Conservation (phyloP, 225 moss, liverwort and hornwort genomes). For the Sphagnum contortum region DNA sequence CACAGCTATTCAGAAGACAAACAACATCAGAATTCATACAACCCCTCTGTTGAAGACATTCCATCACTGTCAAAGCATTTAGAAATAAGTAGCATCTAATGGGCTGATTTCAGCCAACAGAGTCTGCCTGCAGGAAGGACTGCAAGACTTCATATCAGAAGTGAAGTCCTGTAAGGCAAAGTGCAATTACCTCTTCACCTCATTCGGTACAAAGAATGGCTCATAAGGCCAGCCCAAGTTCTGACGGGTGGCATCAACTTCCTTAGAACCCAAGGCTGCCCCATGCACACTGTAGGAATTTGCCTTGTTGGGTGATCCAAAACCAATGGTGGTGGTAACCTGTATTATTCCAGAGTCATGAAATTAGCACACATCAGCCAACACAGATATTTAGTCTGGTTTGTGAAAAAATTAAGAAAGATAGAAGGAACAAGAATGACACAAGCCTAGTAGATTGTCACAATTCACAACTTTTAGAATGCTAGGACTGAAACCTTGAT, state of each 20-base stretch:
- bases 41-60: background rate
- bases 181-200: conserved; percentile 22
- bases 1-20: background rate
- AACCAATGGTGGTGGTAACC: conserved; percentile 59
- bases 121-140: too few relatives aligned
- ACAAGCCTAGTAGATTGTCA: too few relatives aligned
- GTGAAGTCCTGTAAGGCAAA: too few relatives aligned
- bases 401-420: too few relatives aligned
- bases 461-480: too few relatives aligned
- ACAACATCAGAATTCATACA: background rate
- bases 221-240: conserved; percentile 49
- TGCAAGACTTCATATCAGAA: too few relatives aligned
- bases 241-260: conserved; percentile 46
- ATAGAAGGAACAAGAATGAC: too few relatives aligned
- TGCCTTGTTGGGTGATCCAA: conserved; percentile 59
- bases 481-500: conserved; percentile 25
- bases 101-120: too few relatives aligned
- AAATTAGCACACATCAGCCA: background rate
- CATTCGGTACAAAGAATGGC: conserved; percentile 54
- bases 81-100: too few relatives aligned
- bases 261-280: conserved; percentile 43
- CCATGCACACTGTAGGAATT: conserved; percentile 45
- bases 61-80: too few relatives aligned
- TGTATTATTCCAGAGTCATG: conserved; percentile 3
- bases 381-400: too few relatives aligned